Conservation (phyloP, 352 stramenopile genomes). For the Phytophthora sojae region DNA sequence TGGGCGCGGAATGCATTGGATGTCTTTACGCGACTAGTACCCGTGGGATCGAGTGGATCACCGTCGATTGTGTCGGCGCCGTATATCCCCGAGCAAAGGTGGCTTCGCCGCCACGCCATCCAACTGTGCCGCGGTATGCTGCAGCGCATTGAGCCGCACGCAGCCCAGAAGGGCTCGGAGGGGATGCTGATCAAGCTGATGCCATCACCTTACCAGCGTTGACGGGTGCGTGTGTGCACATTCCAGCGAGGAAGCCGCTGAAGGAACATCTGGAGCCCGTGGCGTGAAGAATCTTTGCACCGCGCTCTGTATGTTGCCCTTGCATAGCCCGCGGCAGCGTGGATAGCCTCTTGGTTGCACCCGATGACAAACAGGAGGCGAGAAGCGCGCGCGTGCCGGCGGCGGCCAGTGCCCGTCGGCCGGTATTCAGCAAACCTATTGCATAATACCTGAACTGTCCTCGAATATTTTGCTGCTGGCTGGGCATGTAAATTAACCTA, state of each 20-base stretch:
- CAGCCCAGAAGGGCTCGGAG: background rate
- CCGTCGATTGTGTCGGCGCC: slow-evolving; percentile 28
- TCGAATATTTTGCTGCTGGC: no score
- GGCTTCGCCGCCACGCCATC: slow-evolving; percentile 11
- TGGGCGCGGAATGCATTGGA: slow-evolving; percentile 16
- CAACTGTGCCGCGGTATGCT: slow-evolving; percentile 16
- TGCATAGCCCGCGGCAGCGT: slow-evolving; percentile 23
- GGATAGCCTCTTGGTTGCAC: slow-evolving; percentile 18
- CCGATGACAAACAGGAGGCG: slow-evolving; percentile 11
- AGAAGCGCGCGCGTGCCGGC: slow-evolving; percentile 2
- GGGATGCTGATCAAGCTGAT: slow-evolving; percentile 14
- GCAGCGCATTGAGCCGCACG: background rate
- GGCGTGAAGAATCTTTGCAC: slow-evolving; percentile 30
- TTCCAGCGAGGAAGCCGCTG: slow-evolving; percentile 27
- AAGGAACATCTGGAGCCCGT: slow-evolving; percentile 26
- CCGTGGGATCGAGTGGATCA: slow-evolving; percentile 28
- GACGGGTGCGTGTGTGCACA: slow-evolving; percentile 13
- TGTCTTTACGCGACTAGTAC: slow-evolving; percentile 20
- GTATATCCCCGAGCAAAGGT: slow-evolving; percentile 28
- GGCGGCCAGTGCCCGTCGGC: background rate
- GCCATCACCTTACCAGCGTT: slow-evolving; percentile 7
- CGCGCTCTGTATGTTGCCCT: slow-evolving; percentile 21
- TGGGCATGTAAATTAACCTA: no score
- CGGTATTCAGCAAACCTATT: no score
- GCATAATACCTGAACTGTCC: no score